These are phyloP conservation scores for Ploettnerulaceae sp. DNA, from an alignment of 2,329 filamentous ascomycete genomes.

Conservation along the genomic window DNA sequence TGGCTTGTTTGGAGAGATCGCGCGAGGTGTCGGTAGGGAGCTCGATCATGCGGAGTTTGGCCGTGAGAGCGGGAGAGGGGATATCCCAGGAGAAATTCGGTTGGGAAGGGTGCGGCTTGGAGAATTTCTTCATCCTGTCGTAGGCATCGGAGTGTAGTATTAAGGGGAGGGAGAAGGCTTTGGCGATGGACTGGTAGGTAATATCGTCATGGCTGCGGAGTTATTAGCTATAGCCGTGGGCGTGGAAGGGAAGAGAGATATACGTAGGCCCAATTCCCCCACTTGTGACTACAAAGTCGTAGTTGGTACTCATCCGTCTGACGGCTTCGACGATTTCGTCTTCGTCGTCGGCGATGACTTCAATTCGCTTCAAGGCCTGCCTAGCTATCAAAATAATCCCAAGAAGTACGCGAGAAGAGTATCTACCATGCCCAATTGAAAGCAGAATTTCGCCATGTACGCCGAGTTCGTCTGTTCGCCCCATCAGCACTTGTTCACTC, in stretches of 20 bases:
- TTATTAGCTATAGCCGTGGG: conserved; percentile 7
- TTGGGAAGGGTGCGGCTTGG: conserved; percentile 66
- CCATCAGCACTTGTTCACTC: conserved; percentile 17
- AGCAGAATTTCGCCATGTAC: conserved; percentile 61
- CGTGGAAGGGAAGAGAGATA: conserved; percentile 34
- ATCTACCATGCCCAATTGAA: conserved; percentile 53
- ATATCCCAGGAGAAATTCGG: conserved; percentile 79
- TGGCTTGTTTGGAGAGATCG: conserved; percentile 62
- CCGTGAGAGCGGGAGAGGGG: conserved; percentile 70
- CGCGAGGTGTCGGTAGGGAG: conserved; percentile 69
- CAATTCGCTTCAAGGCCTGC: conserved; percentile 73
- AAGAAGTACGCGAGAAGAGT: conserved; percentile 36
- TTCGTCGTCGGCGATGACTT: conserved; percentile 92
- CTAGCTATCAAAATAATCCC: conserved; percentile 41
- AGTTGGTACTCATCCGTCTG: conserved; percentile 77
- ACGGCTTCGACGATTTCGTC: conserved; percentile 81
- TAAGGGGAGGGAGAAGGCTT: conserved; percentile 75
- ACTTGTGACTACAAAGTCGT: conserved; percentile 93
- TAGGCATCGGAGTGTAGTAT: conserved; percentile 73
- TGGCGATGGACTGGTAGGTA: conserved; percentile 89
- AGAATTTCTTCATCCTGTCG: conserved; percentile 77
- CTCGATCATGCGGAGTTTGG: conserved; percentile 86
- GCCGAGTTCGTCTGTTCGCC: conserved; percentile 57
- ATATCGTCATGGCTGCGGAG: conserved; percentile 83
- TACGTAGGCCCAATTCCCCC: conserved; percentile 95